These are phyloP conservation scores for Rhizopus microsporus DNA, from an alignment of 371 early-diverging fungal genomes.

Conservation along the genomic window DNA sequence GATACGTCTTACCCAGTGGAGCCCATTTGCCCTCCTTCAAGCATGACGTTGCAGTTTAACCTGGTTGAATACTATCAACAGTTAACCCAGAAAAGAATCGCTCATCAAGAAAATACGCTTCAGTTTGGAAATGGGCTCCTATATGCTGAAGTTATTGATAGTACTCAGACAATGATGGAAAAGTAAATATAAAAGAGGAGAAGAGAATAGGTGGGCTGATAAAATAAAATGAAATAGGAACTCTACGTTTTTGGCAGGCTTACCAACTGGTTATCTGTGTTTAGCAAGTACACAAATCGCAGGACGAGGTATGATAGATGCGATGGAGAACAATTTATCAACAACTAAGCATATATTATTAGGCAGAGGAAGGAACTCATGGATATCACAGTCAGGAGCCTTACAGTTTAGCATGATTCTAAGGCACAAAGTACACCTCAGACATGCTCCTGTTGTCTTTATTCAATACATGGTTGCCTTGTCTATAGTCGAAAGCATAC, in stretches of 20 bases:
- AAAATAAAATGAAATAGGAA: conserved; percentile 49
- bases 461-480: conserved; percentile 87
- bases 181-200: conserved; percentile 44
- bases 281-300: conserved; percentile 79
- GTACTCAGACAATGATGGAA: conserved; percentile 91
- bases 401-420: conserved; percentile 81
- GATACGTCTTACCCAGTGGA: conserved; percentile 9
- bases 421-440: conserved; percentile 56
- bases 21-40: conserved; percentile 24
- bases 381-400: conserved; percentile 90
- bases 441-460: conserved; percentile 68
- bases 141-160: conserved; percentile 76
- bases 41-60: conserved; percentile 48
- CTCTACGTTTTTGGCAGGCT: conserved; percentile 53
- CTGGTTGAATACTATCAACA: conserved; percentile 40
- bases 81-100: conserved; percentile 25
- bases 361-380: conserved; percentile 82
- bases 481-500: conserved; percentile 78
- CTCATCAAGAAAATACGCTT: neutral
- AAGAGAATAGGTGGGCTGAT: neutral
- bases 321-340: no score
- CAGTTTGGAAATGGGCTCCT: conserved; percentile 73
- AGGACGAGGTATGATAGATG: conserved; percentile 61
- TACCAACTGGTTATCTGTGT: conserved; percentile 79
- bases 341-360: neutral